Evolutionary conservation across 768 basidiomycete species (phyloP).

Genomic region (Boletus tomentosulus): DNA sequence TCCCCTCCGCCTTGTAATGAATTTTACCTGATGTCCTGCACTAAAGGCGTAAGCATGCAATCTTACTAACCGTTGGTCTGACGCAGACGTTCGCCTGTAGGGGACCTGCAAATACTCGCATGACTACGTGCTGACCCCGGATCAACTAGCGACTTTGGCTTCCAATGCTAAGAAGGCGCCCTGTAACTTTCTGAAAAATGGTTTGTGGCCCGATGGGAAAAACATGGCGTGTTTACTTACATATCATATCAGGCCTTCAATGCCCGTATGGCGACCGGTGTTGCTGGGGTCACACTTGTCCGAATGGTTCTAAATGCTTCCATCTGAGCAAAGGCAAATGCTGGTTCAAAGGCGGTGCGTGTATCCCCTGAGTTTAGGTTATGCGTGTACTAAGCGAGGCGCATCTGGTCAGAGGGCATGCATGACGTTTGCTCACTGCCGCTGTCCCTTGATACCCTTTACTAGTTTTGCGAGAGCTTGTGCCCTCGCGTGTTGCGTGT

Average conservation of each 20-base stretch:
- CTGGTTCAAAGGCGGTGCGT: constrained; percentile 77
- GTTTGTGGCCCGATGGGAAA: constrained; percentile 30
- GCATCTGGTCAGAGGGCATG: constrained; percentile 36
- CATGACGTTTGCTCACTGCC: constrained; percentile 26
- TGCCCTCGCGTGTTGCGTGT: background rate
- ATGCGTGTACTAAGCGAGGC: constrained; percentile 2
- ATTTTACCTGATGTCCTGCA: constrained; percentile 77
- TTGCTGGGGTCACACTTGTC: constrained; percentile 83
- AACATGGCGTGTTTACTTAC: constrained; percentile 5
- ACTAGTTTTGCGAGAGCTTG: constrained; percentile 1
- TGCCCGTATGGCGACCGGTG: constrained; percentile 75
- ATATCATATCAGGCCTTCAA: constrained; percentile 45
- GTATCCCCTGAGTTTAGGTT: background rate
- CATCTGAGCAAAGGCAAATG: constrained; percentile 78
- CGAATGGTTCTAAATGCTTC: constrained; percentile 66
- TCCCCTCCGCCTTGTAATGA: constrained; percentile 84
- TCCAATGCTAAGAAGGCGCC: constrained; percentile 82
- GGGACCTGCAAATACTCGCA: constrained; percentile 80
- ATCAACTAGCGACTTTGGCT: constrained; percentile 67
- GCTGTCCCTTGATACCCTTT: constrained; percentile 21
- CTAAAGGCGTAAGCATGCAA: constrained; percentile 56
- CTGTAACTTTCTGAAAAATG: constrained; percentile 80
- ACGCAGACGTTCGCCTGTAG: constrained; percentile 30
- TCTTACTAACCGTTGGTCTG: constrained; percentile 2
- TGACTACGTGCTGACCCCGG: constrained; percentile 67